Evolutionary conservation across 192 early-diverging fungal genomes (phyloP).

Genomic region (Umbelopsis vinacea): DNA sequence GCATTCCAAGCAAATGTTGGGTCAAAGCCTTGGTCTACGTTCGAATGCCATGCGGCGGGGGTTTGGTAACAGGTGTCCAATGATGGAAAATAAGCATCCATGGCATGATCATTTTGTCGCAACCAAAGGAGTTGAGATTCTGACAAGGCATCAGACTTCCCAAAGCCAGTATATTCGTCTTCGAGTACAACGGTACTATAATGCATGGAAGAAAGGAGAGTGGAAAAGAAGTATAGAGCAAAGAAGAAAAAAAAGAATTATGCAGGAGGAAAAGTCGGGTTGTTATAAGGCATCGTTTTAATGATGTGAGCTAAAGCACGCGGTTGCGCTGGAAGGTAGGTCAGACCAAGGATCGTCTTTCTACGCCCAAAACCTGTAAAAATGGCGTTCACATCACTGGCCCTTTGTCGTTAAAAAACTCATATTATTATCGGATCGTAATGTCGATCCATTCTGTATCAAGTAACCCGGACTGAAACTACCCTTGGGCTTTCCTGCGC

Average conservation of each 20-base stretch:
- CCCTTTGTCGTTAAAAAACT: not conserved
- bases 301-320: too few relatives aligned
- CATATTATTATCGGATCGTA: not conserved
- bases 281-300: too few relatives aligned
- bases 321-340: not conserved
- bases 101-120: not conserved
- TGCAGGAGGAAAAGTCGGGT: too few relatives aligned
- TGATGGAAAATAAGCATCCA: not conserved
- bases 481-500: not conserved
- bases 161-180: constrained; percentile 2
- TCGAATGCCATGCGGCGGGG: not conserved
- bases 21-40: not conserved
- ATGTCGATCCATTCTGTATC: constrained; percentile 10
- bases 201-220: constrained; percentile 1
- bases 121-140: not conserved
- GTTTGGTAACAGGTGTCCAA: not conserved
- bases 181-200: not conserved
- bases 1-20: constrained; percentile 5
- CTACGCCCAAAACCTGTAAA: constrained; percentile 1
- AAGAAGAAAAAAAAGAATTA: not conserved
- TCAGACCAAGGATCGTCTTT: not conserved
- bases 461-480: constrained; percentile 12
- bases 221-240: not conserved
- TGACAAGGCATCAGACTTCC: not conserved
- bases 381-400: not conserved